Conservation (phyloP, 2,329 filamentous ascomycete genomes). For the Fusarium verticillioides region DNA sequence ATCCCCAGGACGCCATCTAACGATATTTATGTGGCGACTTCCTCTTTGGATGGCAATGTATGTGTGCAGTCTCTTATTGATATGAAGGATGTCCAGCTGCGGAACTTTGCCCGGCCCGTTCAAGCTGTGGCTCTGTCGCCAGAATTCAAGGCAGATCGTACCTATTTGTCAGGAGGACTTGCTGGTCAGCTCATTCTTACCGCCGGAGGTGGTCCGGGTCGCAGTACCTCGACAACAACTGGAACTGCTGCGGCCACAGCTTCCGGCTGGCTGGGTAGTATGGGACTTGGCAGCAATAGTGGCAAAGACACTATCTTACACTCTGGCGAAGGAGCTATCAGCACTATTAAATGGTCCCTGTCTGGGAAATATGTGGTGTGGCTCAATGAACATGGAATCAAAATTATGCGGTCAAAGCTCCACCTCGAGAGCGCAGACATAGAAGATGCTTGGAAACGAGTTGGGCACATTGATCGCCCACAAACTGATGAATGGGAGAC, state of each 20-base stretch:
- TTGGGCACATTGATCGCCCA: constrained; percentile 91
- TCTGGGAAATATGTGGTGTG: constrained; percentile 93
- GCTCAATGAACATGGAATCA: constrained; percentile 97
- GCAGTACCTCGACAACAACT: constrained; percentile 88
- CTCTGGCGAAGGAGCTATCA: constrained; percentile 91
- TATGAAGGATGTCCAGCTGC: constrained; percentile 86
- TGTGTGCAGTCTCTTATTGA: constrained; percentile 91
- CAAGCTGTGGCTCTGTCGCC: constrained; percentile 94
- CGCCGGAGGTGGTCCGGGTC: constrained; percentile 79
- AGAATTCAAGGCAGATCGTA: constrained; percentile 88
- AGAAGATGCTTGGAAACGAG: constrained; percentile 92
- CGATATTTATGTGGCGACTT: constrained; percentile 91
- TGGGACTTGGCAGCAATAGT: constrained; percentile 80
- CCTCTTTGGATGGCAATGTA: constrained; percentile 95
- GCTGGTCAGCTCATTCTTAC: constrained; percentile 91
- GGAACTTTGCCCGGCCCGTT: constrained; percentile 93
- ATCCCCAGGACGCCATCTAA: constrained; percentile 85
- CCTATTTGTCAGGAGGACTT: constrained; percentile 89
- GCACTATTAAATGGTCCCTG: constrained; percentile 92
- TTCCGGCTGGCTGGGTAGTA: constrained; percentile 89
- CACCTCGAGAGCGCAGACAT: constrained; percentile 79
- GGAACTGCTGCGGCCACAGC: constrained; percentile 84
- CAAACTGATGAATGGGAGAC: constrained; percentile 91
- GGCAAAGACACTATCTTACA: constrained; percentile 90
- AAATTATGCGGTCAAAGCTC: constrained; percentile 93